Conservation (phyloP, 2,329 filamentous ascomycete species). For the Aspergillus fijiensis region DNA sequence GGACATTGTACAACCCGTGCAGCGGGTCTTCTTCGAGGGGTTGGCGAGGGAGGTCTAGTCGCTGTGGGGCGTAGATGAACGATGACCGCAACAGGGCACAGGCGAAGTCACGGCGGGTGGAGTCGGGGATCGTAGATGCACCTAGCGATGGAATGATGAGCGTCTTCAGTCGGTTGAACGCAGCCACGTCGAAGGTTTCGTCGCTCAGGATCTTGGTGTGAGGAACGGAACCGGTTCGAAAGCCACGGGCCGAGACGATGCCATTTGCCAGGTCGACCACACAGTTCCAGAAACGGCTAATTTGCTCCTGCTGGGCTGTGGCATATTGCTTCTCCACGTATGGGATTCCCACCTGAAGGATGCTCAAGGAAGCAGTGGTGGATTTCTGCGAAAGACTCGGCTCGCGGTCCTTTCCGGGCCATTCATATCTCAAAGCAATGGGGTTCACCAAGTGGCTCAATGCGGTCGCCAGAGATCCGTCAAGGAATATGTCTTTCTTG, state of each 20-base stretch:
- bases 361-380: slow-evolving; percentile 66
- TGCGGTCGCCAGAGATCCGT: slow-evolving; percentile 64
- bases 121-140: slow-evolving; percentile 62
- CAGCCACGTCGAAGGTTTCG: slow-evolving; percentile 75
- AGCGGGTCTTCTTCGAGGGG: slow-evolving; percentile 55
- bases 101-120: slow-evolving; percentile 67
- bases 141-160: slow-evolving; percentile 76
- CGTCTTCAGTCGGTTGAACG: slow-evolving; percentile 64
- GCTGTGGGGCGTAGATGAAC: slow-evolving; percentile 71
- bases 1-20: slow-evolving; percentile 60
- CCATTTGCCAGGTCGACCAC: slow-evolving; percentile 66
- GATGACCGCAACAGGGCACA: slow-evolving; percentile 78
- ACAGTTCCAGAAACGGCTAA: slow-evolving; percentile 66
- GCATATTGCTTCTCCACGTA: slow-evolving; percentile 52
- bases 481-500: slow-evolving; percentile 67
- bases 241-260: slow-evolving; percentile 66
- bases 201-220: slow-evolving; percentile 59
- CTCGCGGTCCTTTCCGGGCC: slow-evolving; percentile 68
- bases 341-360: slow-evolving; percentile 66
- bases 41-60: slow-evolving; percentile 55
- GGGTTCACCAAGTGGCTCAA: slow-evolving; percentile 68
- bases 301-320: slow-evolving; percentile 35
- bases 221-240: slow-evolving; percentile 44
- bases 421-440: slow-evolving; percentile 77
- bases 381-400: slow-evolving; percentile 76